phyloP scores from a whole-genome alignment of 495 filamentous ascomycete species.

The Daldinia caldariorum region DNA sequence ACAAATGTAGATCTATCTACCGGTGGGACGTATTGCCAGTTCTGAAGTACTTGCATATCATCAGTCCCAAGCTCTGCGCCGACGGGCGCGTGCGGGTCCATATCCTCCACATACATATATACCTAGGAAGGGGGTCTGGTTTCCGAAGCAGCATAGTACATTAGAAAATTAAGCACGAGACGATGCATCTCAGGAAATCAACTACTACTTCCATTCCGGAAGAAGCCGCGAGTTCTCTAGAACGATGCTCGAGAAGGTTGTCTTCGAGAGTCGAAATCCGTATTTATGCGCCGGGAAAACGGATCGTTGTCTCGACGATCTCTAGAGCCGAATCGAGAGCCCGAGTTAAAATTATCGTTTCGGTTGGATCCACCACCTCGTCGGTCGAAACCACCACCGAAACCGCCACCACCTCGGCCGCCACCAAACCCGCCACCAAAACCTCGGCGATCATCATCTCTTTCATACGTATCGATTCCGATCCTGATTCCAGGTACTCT shows the following conservation, averaged over 20 bases:
- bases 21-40: conserved; percentile 13
- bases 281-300: conserved; percentile 27
- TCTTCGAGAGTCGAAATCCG: background rate
- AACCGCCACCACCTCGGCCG: background rate
- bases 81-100: conserved; percentile 4
- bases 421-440: background rate
- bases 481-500: conserved; percentile 58
- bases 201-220: background rate
- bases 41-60: conserved; percentile 16
- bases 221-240: conserved; percentile 7
- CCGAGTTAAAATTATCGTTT: conserved; percentile 3
- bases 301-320: conserved; percentile 3
- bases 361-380: conserved; percentile 3
- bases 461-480: conserved; percentile 41
- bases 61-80: conserved; percentile 10
- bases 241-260: conserved; percentile 13
- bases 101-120: conserved; percentile 23
- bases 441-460: conserved; percentile 9
- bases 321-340: background rate
- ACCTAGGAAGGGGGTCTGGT: conserved; percentile 14
- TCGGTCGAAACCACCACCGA: background rate
- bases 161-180: conserved; percentile 22
- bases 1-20: conserved; percentile 19
- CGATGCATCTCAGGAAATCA: conserved; percentile 3
- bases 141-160: conserved; percentile 31